These are phyloP conservation scores for Cicer cuneatum DNA, from an alignment of 306 rosid genomes.

Conservation along the genomic window DNA sequence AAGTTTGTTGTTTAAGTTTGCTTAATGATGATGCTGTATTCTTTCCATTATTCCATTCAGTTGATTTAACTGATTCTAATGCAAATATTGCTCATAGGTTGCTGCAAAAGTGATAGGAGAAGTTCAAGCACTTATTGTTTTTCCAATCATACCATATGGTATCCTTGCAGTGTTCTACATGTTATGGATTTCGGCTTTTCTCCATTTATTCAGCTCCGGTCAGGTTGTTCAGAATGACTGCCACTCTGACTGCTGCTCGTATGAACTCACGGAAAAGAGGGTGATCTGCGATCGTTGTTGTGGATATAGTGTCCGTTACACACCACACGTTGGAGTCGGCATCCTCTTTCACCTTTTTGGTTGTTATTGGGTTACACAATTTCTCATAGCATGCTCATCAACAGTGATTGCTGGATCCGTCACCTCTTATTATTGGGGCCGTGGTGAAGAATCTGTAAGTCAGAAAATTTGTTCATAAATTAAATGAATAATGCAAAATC, in stretches of 20 bases:
- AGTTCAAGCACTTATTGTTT: slow-evolving; percentile 83
- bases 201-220: slow-evolving; percentile 91
- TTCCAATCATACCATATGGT: slow-evolving; percentile 80
- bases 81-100: slow-evolving; percentile 60
- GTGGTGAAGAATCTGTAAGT: slow-evolving; percentile 86
- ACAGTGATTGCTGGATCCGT: slow-evolving; percentile 97
- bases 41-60: slow-evolving; percentile 3
- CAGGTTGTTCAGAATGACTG: slow-evolving; percentile 80
- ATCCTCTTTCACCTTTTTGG: slow-evolving; percentile 93
- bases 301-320: slow-evolving; percentile 80
- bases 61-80: slow-evolving; percentile 32
- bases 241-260: slow-evolving; percentile 79
- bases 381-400: slow-evolving; percentile 82
- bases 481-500: slow-evolving; percentile 27
- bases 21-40: slow-evolving; percentile 13
- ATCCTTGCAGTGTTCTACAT: slow-evolving; percentile 88
- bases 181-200: slow-evolving; percentile 88
- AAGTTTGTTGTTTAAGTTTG: slow-evolving; percentile 23
- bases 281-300: slow-evolving; percentile 83
- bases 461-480: slow-evolving; percentile 27
- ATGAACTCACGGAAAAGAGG: slow-evolving; percentile 67
- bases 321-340: slow-evolving; percentile 80
- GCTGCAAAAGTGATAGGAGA: slow-evolving; percentile 97
- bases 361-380: slow-evolving; percentile 93
- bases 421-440: slow-evolving; percentile 95